Percentiles rank a stretch among this genome's conserved stretches.
phyloP scores from a whole-genome alignment of 2,329 filamentous ascomycete species.

The Fusarium sp. region DNA sequence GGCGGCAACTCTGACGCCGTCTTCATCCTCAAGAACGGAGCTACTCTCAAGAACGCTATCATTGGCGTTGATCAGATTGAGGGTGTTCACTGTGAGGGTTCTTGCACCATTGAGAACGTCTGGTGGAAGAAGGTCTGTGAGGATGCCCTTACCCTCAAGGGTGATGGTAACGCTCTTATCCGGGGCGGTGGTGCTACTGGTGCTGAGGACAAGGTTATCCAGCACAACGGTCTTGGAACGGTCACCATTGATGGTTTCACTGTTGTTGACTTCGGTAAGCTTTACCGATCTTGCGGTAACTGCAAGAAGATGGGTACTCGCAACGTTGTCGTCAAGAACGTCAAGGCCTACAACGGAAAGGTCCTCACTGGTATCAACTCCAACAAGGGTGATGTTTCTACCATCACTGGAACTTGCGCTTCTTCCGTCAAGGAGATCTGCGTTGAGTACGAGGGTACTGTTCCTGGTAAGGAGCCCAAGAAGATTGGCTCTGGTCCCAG shows the following conservation, averaged over 20 bases:
- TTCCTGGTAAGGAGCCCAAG: slow-evolving; percentile 46
- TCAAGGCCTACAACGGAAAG: slow-evolving; percentile 44
- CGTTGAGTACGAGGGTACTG: slow-evolving; percentile 41
- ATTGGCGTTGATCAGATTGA: slow-evolving; percentile 41
- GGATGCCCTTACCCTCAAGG: slow-evolving; percentile 42
- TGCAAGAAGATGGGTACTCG: slow-evolving; percentile 46
- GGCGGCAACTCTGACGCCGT: slow-evolving; percentile 35
- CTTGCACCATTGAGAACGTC: slow-evolving; percentile 44
- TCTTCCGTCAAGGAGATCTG: slow-evolving; percentile 42
- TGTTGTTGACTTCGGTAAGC: slow-evolving; percentile 44
- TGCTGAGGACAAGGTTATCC: slow-evolving; percentile 42
- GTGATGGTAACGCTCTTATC: slow-evolving; percentile 38
- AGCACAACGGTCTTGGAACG: slow-evolving; percentile 44
- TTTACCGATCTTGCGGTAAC: slow-evolving; percentile 45
- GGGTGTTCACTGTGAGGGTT: slow-evolving; percentile 42
- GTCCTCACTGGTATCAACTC: slow-evolving; percentile 45
- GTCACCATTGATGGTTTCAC: slow-evolving; percentile 45
- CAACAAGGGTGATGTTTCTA: slow-evolving; percentile 42
- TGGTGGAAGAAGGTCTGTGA: slow-evolving; percentile 45
- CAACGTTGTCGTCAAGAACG: slow-evolving; percentile 43
- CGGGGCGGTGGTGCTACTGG: slow-evolving; percentile 42
- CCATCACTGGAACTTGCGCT: slow-evolving; percentile 38
- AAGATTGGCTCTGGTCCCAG: slow-evolving; percentile 39
- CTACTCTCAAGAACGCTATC: slow-evolving; percentile 43
- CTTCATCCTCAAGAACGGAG: slow-evolving; percentile 43